Evolutionary conservation across 495 filamentous ascomycete genomes (phyloP).

Genomic region (Penicillium subrubescens): DNA sequence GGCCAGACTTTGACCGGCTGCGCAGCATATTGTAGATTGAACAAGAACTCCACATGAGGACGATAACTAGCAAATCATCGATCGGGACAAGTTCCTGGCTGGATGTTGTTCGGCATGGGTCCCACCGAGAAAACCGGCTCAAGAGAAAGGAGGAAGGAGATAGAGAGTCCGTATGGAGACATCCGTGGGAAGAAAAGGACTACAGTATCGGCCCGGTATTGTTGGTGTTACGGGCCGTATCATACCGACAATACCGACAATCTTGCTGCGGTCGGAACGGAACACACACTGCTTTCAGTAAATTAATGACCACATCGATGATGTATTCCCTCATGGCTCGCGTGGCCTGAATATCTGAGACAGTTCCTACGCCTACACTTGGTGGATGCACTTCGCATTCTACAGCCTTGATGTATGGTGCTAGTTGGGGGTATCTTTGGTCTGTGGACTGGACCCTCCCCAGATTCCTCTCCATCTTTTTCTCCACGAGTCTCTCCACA

Average conservation of each 20-base stretch:
- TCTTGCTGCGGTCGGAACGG: constrained; percentile 5
- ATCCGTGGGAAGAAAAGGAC: background rate
- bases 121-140: too few species aligned
- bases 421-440: too few species aligned
- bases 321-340: constrained; percentile 13
- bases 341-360: constrained; percentile 2
- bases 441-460: constrained; percentile 18
- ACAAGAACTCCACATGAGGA: too few species aligned
- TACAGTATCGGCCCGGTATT: constrained; percentile 16
- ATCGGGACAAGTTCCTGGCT: too few species aligned
- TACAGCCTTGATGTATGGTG: too few species aligned
- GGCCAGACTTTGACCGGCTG: too few species aligned
- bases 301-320: constrained; percentile 15
- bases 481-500: background rate
- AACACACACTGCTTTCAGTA: constrained; percentile 14
- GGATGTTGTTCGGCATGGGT: too few species aligned
- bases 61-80: too few species aligned
- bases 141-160: too few species aligned
- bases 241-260: constrained; percentile 3
- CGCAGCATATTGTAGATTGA: too few species aligned
- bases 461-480: constrained; percentile 14
- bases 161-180: too few species aligned
- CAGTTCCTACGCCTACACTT: background rate
- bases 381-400: too few species aligned
- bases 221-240: background rate